Conservation (phyloP, 2,329 filamentous ascomycete genomes). For the Trichophaea hybrida region DNA sequence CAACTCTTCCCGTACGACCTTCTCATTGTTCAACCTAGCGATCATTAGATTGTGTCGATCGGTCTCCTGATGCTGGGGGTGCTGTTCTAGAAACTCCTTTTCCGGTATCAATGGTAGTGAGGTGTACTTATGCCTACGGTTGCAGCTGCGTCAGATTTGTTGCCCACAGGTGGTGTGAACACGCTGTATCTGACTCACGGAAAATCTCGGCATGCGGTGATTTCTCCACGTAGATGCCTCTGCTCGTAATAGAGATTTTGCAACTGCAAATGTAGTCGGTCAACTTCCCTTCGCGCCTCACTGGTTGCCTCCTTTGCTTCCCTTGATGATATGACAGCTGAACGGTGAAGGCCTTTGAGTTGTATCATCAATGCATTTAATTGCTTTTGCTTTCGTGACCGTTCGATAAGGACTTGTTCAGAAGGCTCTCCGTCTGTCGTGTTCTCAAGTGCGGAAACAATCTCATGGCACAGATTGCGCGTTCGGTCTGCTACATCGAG, state of each 20-base stretch:
- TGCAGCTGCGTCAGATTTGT: neutral
- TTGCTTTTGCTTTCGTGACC: conserved; percentile 64
- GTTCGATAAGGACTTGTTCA: conserved; percentile 30
- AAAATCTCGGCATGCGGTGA: conserved; percentile 50
- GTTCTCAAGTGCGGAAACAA: conserved; percentile 22
- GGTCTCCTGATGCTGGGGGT: conserved; percentile 58
- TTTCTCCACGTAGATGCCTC: conserved; percentile 76
- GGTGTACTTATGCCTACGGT: conserved; percentile 64
- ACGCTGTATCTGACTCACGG: conserved; percentile 16
- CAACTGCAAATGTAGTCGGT: conserved; percentile 76
- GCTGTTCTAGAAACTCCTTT: conserved; percentile 62
- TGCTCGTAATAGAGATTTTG: conserved; percentile 97
- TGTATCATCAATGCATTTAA: conserved; percentile 66
- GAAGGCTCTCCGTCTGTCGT: neutral
- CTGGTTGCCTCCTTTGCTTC: conserved; percentile 76
- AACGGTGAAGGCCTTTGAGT: conserved; percentile 67
- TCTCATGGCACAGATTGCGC: conserved; percentile 24
- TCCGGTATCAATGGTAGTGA: conserved; percentile 70
- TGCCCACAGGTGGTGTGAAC: neutral
- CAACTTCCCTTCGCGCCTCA: conserved; percentile 78
- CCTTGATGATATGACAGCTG: conserved; percentile 64
- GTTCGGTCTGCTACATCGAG: conserved; percentile 24
- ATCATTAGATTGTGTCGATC: conserved; percentile 75
- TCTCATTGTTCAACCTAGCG: conserved; percentile 81
- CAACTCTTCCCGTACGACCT: conserved; percentile 64